These are phyloP conservation scores for Acacia melanoxylon DNA, from an alignment of 306 rosid genomes.

Conservation along the genomic window DNA sequence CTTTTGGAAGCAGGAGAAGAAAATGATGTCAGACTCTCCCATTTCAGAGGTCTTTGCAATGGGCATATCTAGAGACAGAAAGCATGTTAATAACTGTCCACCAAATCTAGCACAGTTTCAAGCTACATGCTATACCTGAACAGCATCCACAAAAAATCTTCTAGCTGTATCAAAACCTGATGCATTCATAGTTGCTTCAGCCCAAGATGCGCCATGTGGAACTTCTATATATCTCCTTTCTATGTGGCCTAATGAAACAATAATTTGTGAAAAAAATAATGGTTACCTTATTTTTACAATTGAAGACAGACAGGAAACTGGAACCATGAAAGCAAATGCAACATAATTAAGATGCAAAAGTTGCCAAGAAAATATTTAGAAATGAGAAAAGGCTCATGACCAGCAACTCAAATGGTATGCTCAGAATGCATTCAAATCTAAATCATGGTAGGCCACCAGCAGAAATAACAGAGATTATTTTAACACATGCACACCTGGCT, in stretches of 20 bases:
- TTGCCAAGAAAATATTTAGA: conserved; percentile 13
- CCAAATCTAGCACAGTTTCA: conserved; percentile 17
- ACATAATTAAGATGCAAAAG: conserved; percentile 20
- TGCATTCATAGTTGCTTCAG: conserved; percentile 79
- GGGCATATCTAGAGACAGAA: conserved; percentile 73
- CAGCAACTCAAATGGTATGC: conserved; percentile 23
- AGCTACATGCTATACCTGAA: conserved; percentile 67
- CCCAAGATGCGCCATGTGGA: conserved; percentile 91
- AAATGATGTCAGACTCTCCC: conserved; percentile 74
- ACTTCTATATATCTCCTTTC: conserved; percentile 90
- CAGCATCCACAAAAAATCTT: conserved; percentile 77
- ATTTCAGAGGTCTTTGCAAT: conserved; percentile 76
- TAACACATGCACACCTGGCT: conserved; percentile 63
- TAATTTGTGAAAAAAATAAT: conserved; percentile 20
- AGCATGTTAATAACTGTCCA: conserved; percentile 39
- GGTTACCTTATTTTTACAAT: conserved; percentile 13
- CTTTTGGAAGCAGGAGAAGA: conserved; percentile 77
- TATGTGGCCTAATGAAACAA: conserved; percentile 69
- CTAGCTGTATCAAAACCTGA: conserved; percentile 85
- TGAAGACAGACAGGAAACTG: conserved; percentile 29
- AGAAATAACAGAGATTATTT: conserved; percentile 32
- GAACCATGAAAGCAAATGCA: conserved; percentile 16
- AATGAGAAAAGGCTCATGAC: not conserved
- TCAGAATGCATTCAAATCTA: not conserved
- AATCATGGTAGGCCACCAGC: conserved; percentile 20